Base-by-base conservation (phyloP, 768 basidiomycete species). In the Collybia nuda region DNA sequence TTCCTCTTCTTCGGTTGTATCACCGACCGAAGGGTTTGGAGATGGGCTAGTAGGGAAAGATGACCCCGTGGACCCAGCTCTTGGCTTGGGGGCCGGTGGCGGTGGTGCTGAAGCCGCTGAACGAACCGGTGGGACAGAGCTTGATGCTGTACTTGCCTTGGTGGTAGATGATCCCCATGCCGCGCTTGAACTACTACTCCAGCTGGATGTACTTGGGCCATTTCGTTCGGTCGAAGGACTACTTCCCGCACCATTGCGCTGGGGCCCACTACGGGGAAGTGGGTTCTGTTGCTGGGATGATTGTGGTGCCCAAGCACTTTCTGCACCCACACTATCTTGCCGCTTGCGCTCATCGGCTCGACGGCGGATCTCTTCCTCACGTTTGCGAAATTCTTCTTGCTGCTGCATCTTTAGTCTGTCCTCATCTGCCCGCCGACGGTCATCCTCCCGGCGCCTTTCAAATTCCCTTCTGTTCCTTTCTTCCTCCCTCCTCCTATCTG, bases 301-400 rank as follows among this genome's bases (percentile, higher is more conserved):
- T 1, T 65, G 51, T 21, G 63, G 51, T 6, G 55, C 44, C 68
- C 71, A 72, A 39, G 59, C 53, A 47, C 53, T 58, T n/a, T 70
- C 74, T n/a, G 61, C 44, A 3, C 69, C 70, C n/a, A 62, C 51
- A 49, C 70, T 77, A 45, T 72, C 71, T 40, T 77, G 75, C 8
- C 73, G 68, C 57, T 74, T 76, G 24, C 77, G 73, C 52, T 80
- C 76, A 48, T 74, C 72, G n/a, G 62, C 55, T 11, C 67, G 69
- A n/a, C 68, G 69, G 44, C 58, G 67, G 44, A 74, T 70, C 19
- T 76, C 74, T 37, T 74, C 74, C 39, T 72, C 76, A n/a, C 75
- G 68, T 53, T 65, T 65, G 36, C 67, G 68, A 56, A 67, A 75
- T 28, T 78, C 71, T 50, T 71, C 65, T 54, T 75, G 73, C 51